Evolutionary conservation across 2,329 filamentous ascomycete genomes (phyloP).

Genomic region (Cladosporium halotolerans): DNA sequence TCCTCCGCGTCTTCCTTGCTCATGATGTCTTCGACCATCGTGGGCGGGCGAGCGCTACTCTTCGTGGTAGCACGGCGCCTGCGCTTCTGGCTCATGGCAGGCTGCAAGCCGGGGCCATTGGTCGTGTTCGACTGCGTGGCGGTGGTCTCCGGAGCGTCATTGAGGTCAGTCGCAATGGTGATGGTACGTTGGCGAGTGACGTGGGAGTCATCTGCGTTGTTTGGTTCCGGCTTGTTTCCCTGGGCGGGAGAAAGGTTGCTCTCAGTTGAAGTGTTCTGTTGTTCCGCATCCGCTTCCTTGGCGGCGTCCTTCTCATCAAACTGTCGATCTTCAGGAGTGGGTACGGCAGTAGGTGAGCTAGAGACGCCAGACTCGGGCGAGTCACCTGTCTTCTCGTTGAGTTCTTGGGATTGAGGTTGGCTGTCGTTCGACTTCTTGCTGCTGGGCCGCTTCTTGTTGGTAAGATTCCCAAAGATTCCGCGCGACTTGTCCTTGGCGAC

Average conservation of each 20-base stretch:
- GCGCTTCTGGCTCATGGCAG: slow-evolving; percentile 46
- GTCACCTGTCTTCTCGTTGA: slow-evolving; percentile 23
- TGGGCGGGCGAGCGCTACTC: slow-evolving; percentile 55
- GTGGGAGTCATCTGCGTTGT: slow-evolving; percentile 26
- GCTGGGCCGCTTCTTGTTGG: slow-evolving; percentile 28
- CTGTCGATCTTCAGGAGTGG: slow-evolving; percentile 20
- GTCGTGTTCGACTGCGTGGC: slow-evolving; percentile 20
- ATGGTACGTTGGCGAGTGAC: slow-evolving; percentile 28
- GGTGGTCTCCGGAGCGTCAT: slow-evolving; percentile 25
- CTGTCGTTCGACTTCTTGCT: slow-evolving; percentile 23
- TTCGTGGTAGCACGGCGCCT: slow-evolving; percentile 65
- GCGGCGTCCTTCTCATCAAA: slow-evolving; percentile 25
- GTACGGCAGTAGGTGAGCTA: slow-evolving; percentile 26
- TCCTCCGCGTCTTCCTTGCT: slow-evolving; percentile 71
- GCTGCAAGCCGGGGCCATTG: slow-evolving; percentile 14
- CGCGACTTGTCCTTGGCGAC: slow-evolving; percentile 12
- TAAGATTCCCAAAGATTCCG: slow-evolving; percentile 26
- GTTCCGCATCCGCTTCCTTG: slow-evolving; percentile 14
- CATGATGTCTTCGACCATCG: slow-evolving; percentile 68
- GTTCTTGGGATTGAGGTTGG: slow-evolving; percentile 15
- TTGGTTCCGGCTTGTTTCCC: slow-evolving; percentile 18
- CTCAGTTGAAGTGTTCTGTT: slow-evolving; percentile 7
- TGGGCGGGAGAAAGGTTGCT: slow-evolving; percentile 13
- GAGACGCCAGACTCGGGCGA: slow-evolving; percentile 20
- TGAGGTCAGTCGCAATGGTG: slow-evolving; percentile 17